Evolutionary conservation across 495 filamentous ascomycete species (phyloP).

Genomic region (Aspergillus cavernicola): DNA sequence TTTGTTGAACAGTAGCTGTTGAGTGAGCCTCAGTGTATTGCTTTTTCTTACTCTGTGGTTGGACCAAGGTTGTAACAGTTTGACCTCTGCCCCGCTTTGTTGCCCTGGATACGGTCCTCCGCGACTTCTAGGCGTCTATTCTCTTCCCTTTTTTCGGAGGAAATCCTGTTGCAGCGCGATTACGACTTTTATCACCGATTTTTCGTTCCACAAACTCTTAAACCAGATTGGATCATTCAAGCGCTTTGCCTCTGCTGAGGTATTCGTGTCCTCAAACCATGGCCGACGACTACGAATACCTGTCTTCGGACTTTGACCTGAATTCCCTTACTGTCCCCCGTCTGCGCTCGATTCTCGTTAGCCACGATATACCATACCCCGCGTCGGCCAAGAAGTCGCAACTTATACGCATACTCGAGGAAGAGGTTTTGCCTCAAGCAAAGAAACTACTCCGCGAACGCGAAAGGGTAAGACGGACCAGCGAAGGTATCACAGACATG

Average conservation of each 20-base stretch:
- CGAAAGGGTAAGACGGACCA: conserved; percentile 71
- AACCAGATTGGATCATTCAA: not conserved
- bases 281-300: conserved; percentile 73
- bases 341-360: conserved; percentile 83
- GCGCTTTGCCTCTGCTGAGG: conserved; percentile 1
- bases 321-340: conserved; percentile 76
- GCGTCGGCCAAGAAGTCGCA: conserved; percentile 84
- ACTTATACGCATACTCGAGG: conserved; percentile 77
- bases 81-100: conserved; percentile 25
- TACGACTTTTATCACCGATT: too few species aligned
- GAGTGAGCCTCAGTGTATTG: too few species aligned
- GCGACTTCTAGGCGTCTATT: conserved; percentile 24
- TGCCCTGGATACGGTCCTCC: conserved; percentile 37
- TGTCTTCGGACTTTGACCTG: conserved; percentile 81
- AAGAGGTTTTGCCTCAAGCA: conserved; percentile 73
- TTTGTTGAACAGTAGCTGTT: not conserved
- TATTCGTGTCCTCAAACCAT: conserved; percentile 38
- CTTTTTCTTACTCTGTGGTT: too few species aligned
- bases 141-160: too few species aligned
- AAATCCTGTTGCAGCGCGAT: too few species aligned
- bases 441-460: conserved; percentile 69
- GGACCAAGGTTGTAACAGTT: not conserved
- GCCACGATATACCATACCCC: conserved; percentile 78
- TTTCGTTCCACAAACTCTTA: not conserved
- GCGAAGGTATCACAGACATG: conserved; percentile 81